phyloP scores from a whole-genome alignment of 805 yeast genomes.

The Yarrowia alimentaria region DNA sequence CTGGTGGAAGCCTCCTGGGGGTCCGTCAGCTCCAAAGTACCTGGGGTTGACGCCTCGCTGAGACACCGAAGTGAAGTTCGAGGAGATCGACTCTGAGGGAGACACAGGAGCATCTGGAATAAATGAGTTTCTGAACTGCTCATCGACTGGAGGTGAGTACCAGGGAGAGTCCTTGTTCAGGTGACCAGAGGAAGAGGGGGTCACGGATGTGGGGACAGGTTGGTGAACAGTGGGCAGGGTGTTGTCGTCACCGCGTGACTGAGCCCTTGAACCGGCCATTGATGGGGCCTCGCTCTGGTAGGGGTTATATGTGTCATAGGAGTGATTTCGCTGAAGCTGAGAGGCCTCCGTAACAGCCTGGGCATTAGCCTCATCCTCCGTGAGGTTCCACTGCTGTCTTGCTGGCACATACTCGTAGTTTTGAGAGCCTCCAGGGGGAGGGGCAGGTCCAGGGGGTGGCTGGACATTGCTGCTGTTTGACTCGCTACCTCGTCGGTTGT shows the following conservation, averaged over 20 bases:
- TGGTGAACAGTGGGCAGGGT: constrained; percentile 8
- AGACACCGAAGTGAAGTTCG: constrained; percentile 32
- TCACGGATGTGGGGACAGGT: constrained; percentile 13
- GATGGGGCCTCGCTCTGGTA: constrained; percentile 8
- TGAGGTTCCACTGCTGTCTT: constrained; percentile 29
- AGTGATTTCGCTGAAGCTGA: constrained; percentile 15
- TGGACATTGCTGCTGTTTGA: constrained; percentile 11
- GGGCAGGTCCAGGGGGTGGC: constrained; percentile 9
- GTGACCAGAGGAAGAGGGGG: constrained; percentile 15
- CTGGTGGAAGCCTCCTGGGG: constrained; percentile 27
- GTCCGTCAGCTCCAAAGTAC: constrained; percentile 22
- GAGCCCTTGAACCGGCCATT: neutral
- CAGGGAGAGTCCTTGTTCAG: constrained; percentile 20
- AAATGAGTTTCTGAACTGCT: constrained; percentile 28
- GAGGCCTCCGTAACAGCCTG: neutral
- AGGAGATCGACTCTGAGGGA: constrained; percentile 32
- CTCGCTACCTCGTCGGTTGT: constrained; percentile 29
- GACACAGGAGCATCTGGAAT: constrained; percentile 27
- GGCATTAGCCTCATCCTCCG: constrained; percentile 9
- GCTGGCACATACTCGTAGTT: constrained; percentile 29
- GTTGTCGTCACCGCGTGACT: constrained; percentile 12
- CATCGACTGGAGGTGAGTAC: constrained; percentile 15
- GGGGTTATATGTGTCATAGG: constrained; percentile 25
- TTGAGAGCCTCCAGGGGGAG: constrained; percentile 15
- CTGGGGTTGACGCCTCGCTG: constrained; percentile 31